Evolutionary conservation across 495 filamentous ascomycete genomes (phyloP), one percentile per base, ranked within the genome.

Genomic region (Articulospora tetracladia): DNA sequence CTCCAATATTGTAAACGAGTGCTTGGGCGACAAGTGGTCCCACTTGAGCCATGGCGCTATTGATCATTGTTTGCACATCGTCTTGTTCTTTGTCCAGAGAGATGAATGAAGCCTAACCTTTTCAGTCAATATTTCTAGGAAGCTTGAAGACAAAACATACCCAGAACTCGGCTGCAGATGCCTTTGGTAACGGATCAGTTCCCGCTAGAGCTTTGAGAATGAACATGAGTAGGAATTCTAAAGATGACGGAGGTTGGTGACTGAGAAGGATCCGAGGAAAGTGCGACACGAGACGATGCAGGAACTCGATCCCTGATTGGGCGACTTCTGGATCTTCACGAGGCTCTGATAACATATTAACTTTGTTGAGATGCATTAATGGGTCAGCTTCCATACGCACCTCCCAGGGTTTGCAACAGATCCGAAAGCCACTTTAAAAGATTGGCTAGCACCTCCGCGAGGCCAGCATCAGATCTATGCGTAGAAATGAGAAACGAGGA

Each of bases 101-200:
- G 41, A 83, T 70, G 60, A 85, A 81, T 17, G 71, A 70, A 6
- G 71, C 68, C 81, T 84, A 30, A 57, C 57, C 7, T 62, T 55
- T 56, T 66, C 64, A 41, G 70, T 66, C 26, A 70, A 64, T 22
- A 66, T 27, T 39, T 7, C 0, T 4, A 47, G 12, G 26, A 23
- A 11, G 15, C 19, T 32, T 39, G 28, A 59, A 15, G 32, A 30
- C n/a, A 27, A 34, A 4, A 51, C 81, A 68, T 65, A 90, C 85
- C 92, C 93, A 97, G 65, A 97, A 93, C 25, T 85, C 79, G 26
- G 86, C 83, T 0, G 92, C 87, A 3, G 90, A 84, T 36, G 81
- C 83, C 69, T 97, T 93, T 1, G 92, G 89, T 30, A 97, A 77
- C 0, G 88, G 83, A 34, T 97, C 92, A 2, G 79, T 82, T 10